Evolutionary conservation across 768 basidiomycete genomes (phyloP).

Genomic region (Boletus patriciae): DNA sequence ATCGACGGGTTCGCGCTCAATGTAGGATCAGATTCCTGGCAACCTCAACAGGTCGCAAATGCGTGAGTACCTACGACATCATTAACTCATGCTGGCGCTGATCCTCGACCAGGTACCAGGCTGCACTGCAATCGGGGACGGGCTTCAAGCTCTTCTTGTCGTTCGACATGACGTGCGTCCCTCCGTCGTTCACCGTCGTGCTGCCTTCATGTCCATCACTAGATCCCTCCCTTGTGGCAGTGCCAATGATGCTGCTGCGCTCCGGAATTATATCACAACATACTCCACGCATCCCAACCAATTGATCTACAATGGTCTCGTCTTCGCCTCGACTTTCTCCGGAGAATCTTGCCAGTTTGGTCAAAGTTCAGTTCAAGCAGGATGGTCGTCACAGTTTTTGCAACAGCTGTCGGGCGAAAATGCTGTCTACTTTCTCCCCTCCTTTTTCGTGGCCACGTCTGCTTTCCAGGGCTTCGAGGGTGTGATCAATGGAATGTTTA

Average conservation of each 20-base stretch:
- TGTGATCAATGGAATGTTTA: conserved; percentile 60
- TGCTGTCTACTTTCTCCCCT: conserved; percentile 62
- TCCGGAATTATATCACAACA: conserved; percentile 54
- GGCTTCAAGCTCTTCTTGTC: conserved; percentile 75
- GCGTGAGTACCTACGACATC: conserved; percentile 45
- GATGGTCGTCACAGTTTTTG: conserved; percentile 58
- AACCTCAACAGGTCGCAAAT: conserved; percentile 57
- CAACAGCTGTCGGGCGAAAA: conserved; percentile 45
- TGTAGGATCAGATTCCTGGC: conserved; percentile 64
- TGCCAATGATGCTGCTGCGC: conserved; percentile 45
- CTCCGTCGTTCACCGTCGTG: neutral
- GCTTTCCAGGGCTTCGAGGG: conserved; percentile 45
- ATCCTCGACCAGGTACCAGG: conserved; percentile 46
- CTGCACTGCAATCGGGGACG: conserved; percentile 50
- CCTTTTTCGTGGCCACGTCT: conserved; percentile 63
- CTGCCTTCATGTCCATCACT: neutral
- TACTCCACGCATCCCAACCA: conserved; percentile 62
- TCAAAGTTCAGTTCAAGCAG: conserved; percentile 46
- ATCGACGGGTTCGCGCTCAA: conserved; percentile 76
- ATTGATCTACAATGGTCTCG: conserved; percentile 44
- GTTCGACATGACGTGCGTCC: conserved; percentile 71
- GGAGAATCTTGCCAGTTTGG: conserved; percentile 73
- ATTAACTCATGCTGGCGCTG: conserved; percentile 9
- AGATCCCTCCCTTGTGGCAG: conserved; percentile 58
- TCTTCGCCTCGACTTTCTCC: conserved; percentile 69